Base-by-base conservation (phyloP, 768 basidiomycete species). In the Phlegmacium glaucopus region DNA sequence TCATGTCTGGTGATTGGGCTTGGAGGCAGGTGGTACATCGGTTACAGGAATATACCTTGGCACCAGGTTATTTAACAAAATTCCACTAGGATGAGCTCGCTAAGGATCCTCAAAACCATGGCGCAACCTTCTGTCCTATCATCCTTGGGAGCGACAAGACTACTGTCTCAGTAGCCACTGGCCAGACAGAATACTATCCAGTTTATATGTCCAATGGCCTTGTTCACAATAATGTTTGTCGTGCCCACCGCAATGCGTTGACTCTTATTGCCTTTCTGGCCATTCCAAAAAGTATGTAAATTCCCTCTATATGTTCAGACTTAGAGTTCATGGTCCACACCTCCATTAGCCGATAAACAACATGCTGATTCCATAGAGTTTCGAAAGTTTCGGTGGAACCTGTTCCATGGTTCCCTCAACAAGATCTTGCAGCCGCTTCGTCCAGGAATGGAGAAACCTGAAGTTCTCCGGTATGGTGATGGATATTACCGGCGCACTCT, bases 101-200 rank as follows among this genome's bases (percentile, higher is more conserved):
- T 2, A 17, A 54, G 22, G 48, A 64, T 44, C 41, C 54, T 6
- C n/a, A 34, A 25, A 64, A 52, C 8, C 59, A 61, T 38, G 71
- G 71, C 6, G 49, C 63, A 1, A 62, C 68, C 52, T 50, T 68
- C 16, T 52, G 65, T 4, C 59, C 64, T 0, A 49, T 72, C n/a
- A 47, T 72, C 12, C 48, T 52, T 1, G 71, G 72, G 1, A 70
- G 67, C 42, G 67, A 76, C 47, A 74, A 74, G 45, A 75, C 72
- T 0, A 72, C 69, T 0, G 69, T 72, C 1, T 74, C 68, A 0
- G 66, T 69, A 12, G 65, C 63, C 0, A 74, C 71, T 1, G 68
- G 70, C 1, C 65, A 72, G 34, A 59, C 69, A 28, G 68, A 72
- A 28, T 71, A 66, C 37, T 62, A 72, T 45, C 70, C 67, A 1